Base-by-base conservation (phyloP, 2,329 filamentous ascomycete species). In the Karstenula rhodostoma region DNA sequence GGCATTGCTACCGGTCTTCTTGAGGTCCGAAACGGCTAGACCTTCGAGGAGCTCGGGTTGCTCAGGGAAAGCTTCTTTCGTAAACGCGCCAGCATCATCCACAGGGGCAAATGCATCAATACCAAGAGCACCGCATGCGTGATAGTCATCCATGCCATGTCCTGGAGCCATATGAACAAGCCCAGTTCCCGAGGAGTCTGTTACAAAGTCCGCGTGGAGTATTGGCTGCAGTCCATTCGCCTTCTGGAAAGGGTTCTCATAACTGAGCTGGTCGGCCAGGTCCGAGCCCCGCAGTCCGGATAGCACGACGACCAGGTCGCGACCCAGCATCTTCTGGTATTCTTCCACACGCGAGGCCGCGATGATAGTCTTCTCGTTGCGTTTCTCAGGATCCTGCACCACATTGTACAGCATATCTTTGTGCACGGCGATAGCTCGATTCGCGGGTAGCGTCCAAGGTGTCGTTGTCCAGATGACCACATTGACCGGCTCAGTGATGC, bases 391-490 rank as follows among this genome's bases (percentile, higher is more conserved):
- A 32, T 77, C 71, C 25, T 84, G 81, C 40, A 96, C 81, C 22
- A 96, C 78, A 4, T 84, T 83, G 75, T 98, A 99, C 46, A 87
- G 82, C 62, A 98, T 79, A 42, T 91, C 87, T 7, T 86, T 81
- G 69, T 93, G 88, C 37, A 98, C 85, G 2, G 93, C 94, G 74
- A 99, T 93, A 0, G 92, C 94, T 73, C 88, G 88, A 75, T 99
- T 99, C 1, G 94, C 94, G 0, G 95, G 94, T 5, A 99, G 82
- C 0, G 95, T 99, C 95, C 95, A 99, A 0, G 95, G 95, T 0
- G 95, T 99, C 0, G 95, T 99, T 1, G 95, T 99, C 95, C 95
- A 99, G 54, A 98, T 92, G n/a, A 95, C 85, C n/a, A 91, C 92
- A 74, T 85, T 90, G 12, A 97, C 29, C 0, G 67, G 60, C 0